These are phyloP conservation scores for Phylloporus sp. DNA, from an alignment of 1,284 basidiomycete genomes.

Conservation along the genomic window DNA sequence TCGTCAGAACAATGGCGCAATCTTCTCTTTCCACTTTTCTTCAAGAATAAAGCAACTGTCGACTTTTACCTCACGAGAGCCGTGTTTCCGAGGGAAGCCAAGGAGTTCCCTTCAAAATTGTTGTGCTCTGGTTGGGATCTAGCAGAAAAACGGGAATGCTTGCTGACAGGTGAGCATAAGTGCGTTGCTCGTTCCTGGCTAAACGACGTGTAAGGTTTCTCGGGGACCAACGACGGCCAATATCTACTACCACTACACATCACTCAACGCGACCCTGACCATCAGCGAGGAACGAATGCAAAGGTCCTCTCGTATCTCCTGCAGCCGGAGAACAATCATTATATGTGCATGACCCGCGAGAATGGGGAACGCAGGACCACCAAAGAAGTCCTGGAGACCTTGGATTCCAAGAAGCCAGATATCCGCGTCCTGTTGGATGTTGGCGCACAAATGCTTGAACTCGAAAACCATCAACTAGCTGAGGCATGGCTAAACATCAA, in stretches of 20 bases:
- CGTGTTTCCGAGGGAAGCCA: constrained; percentile 36
- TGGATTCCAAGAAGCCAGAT: constrained; percentile 43
- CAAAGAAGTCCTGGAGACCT: constrained; percentile 40
- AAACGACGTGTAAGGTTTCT: constrained; percentile 17
- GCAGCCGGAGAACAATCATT: constrained; percentile 51
- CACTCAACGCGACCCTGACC: constrained; percentile 23
- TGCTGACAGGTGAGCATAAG: constrained; percentile 16
- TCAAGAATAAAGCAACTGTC: constrained; percentile 47
- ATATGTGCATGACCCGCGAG: constrained; percentile 28
- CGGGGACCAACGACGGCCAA: constrained; percentile 28
- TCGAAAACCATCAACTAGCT: not conserved
- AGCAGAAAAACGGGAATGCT: constrained; percentile 36
- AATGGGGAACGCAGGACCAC: constrained; percentile 25
- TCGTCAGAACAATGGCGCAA: constrained; percentile 46
- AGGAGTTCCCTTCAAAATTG: constrained; percentile 54
- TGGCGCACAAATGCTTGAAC: constrained; percentile 50
- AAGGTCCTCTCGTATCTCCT: constrained; percentile 54
- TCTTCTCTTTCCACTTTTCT: constrained; percentile 46
- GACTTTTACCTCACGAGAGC: constrained; percentile 52
- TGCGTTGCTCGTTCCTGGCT: too few relatives aligned
- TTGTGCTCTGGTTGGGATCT: constrained; percentile 59
- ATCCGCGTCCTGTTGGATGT: constrained; percentile 54
- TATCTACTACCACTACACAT: constrained; percentile 22
- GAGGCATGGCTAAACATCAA: not conserved
- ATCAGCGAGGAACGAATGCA: constrained; percentile 35